phyloP scores from a whole-genome alignment of 1,284 basidiomycete species.

The Puccinia hordei region DNA sequence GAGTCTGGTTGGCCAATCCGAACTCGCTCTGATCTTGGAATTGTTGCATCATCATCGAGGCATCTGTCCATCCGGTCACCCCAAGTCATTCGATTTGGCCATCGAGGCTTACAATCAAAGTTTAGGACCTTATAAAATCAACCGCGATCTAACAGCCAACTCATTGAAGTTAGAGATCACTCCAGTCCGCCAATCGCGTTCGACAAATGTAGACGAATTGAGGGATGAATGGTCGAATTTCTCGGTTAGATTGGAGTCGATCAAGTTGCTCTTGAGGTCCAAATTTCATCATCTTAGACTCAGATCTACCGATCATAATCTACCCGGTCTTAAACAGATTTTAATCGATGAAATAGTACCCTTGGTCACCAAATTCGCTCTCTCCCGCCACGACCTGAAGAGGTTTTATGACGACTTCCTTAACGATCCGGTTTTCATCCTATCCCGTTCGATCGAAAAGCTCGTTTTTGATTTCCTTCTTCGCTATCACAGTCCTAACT shows the following conservation, averaged over 20 bases:
- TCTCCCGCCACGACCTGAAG: neutral
- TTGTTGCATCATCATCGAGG: conserved; percentile 13
- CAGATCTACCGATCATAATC: neutral
- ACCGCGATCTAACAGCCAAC: neutral
- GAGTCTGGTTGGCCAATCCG: conserved; percentile 41
- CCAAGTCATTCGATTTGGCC: conserved; percentile 19
- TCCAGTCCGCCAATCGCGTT: neutral
- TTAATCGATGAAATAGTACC: neutral
- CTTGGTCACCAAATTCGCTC: conserved; percentile 5
- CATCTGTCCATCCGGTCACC: neutral
- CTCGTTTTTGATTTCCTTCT: conserved; percentile 3
- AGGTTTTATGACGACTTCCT: conserved; percentile 14
- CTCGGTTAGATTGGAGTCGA: conserved; percentile 22
- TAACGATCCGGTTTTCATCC: conserved; percentile 12
- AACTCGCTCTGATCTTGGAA: conserved; percentile 19
- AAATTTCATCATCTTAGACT: conserved; percentile 4
- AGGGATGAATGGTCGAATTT: conserved; percentile 20
- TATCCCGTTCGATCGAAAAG: conserved; percentile 20
- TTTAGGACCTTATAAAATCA: neutral
- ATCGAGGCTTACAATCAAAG: conserved; percentile 42
- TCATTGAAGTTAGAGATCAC: neutral
- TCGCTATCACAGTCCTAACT: too few relatives aligned
- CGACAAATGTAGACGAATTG: neutral
- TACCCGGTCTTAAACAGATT: neutral
- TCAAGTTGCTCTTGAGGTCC: conserved; percentile 15